Conservation (phyloP, 345 rosid species). For the Geranium rotundifolium region DNA sequence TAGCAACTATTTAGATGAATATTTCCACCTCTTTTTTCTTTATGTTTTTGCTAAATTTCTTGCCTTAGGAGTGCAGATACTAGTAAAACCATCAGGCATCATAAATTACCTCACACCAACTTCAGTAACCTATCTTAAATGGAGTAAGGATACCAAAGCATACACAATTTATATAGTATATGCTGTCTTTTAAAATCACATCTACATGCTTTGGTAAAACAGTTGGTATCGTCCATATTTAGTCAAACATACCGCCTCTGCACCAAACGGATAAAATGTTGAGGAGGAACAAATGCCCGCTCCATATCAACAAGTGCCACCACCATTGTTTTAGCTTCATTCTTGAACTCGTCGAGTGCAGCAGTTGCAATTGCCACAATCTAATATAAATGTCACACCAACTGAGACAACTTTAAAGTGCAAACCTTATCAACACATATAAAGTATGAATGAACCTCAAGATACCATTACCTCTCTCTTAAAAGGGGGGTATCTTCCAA, state of each 20-base stretch:
- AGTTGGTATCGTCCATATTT: background rate
- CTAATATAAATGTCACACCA: constrained; percentile 23
- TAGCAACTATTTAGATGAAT: background rate
- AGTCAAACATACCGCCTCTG: constrained; percentile 60
- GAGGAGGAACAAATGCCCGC: constrained; percentile 99
- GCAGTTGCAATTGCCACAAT: constrained; percentile 80
- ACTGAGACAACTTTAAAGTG: constrained; percentile 1
- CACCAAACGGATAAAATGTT: constrained; percentile 93
- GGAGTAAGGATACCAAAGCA: background rate
- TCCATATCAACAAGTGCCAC: constrained; percentile 99
- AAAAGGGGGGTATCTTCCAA: constrained; percentile 95
- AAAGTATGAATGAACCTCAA: constrained; percentile 3
- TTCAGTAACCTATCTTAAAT: background rate
- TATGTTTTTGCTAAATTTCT: background rate
- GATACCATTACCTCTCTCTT: constrained; percentile 68
- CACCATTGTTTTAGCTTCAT: constrained; percentile 91
- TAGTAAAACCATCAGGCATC: background rate
- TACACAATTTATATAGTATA: background rate
- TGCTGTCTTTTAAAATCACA: background rate
- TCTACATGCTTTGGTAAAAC: background rate
- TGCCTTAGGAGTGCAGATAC: background rate
- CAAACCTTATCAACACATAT: constrained; percentile 1
- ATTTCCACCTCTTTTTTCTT: background rate
- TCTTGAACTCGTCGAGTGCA: constrained; percentile 89
- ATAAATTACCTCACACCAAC: background rate